These are phyloP conservation scores for Boletellus emodensis DNA, from an alignment of 768 basidiomycete genomes.

Conservation along the genomic window DNA sequence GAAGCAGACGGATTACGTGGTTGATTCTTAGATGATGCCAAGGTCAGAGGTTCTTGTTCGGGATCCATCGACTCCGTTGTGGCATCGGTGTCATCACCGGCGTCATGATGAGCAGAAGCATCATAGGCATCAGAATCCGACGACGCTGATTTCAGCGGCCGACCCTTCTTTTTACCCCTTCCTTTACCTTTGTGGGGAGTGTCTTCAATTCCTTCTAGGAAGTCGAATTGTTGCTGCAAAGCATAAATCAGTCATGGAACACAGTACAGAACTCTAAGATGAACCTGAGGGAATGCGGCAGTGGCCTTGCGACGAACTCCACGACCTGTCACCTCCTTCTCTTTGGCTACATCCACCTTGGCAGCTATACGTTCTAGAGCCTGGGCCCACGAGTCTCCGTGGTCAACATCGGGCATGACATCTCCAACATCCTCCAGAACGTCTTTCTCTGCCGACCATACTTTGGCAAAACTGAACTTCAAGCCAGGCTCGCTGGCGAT, in stretches of 20 bases:
- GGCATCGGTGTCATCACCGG: conserved; percentile 22
- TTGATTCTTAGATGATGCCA: conserved; percentile 4
- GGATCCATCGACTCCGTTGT: conserved; percentile 23
- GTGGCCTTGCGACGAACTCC: conserved; percentile 73
- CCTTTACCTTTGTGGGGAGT: conserved; percentile 36
- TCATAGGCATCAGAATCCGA: conserved; percentile 42
- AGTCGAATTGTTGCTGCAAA: conserved; percentile 29
- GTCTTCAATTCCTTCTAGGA: conserved; percentile 34
- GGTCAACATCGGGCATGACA: conserved; percentile 40
- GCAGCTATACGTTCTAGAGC: conserved; percentile 52
- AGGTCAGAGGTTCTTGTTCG: conserved; percentile 1
- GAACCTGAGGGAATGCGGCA: conserved; percentile 39
- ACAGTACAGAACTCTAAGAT: conserved; percentile 1
- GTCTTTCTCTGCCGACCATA: conserved; percentile 84
- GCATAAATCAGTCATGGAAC: conserved; percentile 1
- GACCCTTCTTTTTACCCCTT: conserved; percentile 34
- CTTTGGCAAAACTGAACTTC: conserved; percentile 83
- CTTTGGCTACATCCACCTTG: conserved; percentile 39
- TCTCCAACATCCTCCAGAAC: conserved; percentile 64
- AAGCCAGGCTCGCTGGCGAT: conserved; percentile 47
- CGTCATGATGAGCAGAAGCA: conserved; percentile 15
- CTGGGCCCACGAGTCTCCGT: conserved; percentile 78
- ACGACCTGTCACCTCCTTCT: conserved; percentile 59
- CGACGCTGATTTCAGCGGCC: conserved; percentile 28
- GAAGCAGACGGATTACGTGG: not conserved